Evolutionary conservation across 177 flowering plant species (phyloP), one percentile per base, ranked within the genome.

Genomic region (Vitis hybrid): DNA sequence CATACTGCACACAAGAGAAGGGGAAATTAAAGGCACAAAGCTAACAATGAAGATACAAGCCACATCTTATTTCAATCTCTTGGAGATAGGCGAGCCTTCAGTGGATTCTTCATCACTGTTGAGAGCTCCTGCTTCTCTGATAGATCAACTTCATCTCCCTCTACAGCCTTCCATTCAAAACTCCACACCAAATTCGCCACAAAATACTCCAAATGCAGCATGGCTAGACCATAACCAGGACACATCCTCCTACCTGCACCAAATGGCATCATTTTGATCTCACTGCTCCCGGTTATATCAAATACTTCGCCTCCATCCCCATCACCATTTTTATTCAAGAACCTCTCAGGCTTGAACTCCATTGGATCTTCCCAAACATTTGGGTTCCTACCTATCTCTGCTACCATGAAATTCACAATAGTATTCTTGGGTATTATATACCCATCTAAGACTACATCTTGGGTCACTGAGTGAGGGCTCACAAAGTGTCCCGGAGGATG

Each of bases 221-320:
- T 70, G 1, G 85, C 86, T 53, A 86, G 65, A 0, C 68, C 74
- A 17, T 50, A 27, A 18, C 76, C 88, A 17, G 90, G 88, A 57
- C 90, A 86, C 1, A 84, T 85, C 73, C 88, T 83, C 68, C 90
- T 75, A 49, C 90, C 90, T 1, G 69, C 85, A 9, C 90, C 90
- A 65, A 87, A 87, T 0, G 90, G 88, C 84, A 86, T 86, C 88
- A 84, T 84, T 78, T 80, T 86, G 15, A 86, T 78, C 79, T 79
- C 92, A 54, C 67, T 78, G 32, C 74, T 85, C 54, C 89, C 86
- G 0, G 84, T 85, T 50, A 88, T 70, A 67, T 88, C 89, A 27
- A 87, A 64, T 17, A 27, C 54, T 17, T 65, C 67, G 24, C 24
- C 24, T 21, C 24, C 79, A 27, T 9, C 53, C 14, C 2, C 63